A percentile compares a stretch with the other conserved stretches of the same genome.
These are phyloP conservation scores for Penicillium sp. DNA, from an alignment of 2,329 filamentous ascomycete species.

Conservation along the genomic window DNA sequence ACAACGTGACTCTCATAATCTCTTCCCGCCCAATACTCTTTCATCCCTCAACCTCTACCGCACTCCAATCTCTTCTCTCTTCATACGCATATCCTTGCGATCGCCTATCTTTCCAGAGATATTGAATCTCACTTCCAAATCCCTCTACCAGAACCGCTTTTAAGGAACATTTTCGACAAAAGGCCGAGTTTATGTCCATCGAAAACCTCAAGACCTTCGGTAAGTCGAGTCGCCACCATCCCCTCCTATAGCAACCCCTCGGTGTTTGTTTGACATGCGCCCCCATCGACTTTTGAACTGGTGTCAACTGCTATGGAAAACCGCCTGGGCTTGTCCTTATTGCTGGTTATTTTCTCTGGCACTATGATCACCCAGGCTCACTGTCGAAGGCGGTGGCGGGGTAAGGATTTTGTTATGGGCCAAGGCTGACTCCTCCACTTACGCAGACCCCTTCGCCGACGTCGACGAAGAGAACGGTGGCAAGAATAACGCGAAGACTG, in stretches of 20 bases:
- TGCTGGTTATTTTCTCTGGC: neutral
- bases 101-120: conserved; percentile 31
- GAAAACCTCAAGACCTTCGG: conserved; percentile 97
- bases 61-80: conserved; percentile 15
- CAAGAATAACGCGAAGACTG: conserved; percentile 81
- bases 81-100: conserved; percentile 21
- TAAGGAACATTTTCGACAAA: conserved; percentile 54
- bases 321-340: neutral
- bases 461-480: conserved; percentile 99
- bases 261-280: neutral
- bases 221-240: conserved; percentile 53
- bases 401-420: conserved; percentile 33
- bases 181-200: conserved; percentile 96
- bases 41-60: conserved; percentile 28
- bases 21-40: conserved; percentile 30
- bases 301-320: too few species aligned
- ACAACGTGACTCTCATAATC: conserved; percentile 37
- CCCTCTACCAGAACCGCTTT: conserved; percentile 37
- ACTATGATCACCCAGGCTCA: neutral
- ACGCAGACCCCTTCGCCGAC: conserved; percentile 99
- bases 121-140: conserved; percentile 31
- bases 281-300: neutral
- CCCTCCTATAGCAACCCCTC: conserved; percentile 14
- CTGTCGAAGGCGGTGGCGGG: conserved; percentile 29
- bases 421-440: conserved; percentile 36